phyloP scores from a whole-genome alignment of 2,329 filamentous ascomycete species.

The Fusarium solani-melongenae region DNA sequence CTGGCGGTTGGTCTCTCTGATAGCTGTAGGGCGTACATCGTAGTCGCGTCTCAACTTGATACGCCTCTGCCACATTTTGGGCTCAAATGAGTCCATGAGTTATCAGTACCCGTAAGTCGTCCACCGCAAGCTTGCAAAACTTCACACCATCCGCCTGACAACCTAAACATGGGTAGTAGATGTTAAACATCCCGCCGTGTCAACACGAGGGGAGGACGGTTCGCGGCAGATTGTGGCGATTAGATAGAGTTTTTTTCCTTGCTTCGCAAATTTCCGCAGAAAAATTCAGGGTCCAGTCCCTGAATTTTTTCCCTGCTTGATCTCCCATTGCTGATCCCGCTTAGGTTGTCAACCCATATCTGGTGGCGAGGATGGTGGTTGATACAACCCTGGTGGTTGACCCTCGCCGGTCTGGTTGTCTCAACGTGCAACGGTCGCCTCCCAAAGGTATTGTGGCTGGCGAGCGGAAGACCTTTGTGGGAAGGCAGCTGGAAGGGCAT shows the following conservation, averaged over 20 bases:
- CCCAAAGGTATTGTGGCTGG: conserved; percentile 31
- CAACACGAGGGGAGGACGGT: neutral
- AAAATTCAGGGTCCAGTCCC: conserved; percentile 28
- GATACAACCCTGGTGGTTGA: conserved; percentile 16
- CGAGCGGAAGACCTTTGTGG: conserved; percentile 16
- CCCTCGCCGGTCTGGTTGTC: conserved; percentile 8
- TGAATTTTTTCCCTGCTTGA: conserved; percentile 23
- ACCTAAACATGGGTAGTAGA: conserved; percentile 3
- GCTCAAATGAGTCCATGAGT: neutral
- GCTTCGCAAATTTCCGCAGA: conserved; percentile 11
- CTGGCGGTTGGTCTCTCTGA: conserved; percentile 16
- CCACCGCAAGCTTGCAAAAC: neutral
- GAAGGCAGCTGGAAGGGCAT: conserved; percentile 29
- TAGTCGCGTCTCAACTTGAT: conserved; percentile 21
- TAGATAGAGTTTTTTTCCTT: conserved; percentile 15
- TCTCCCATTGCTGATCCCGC: conserved; percentile 22
- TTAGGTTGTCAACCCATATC: conserved; percentile 11
- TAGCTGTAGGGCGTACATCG: conserved; percentile 8
- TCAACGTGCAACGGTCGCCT: conserved; percentile 38
- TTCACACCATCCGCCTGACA: neutral
- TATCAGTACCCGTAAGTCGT: conserved; percentile 1
- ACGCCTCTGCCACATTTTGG: conserved; percentile 3
- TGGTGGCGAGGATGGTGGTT: conserved; percentile 31
- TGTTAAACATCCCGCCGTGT: neutral
- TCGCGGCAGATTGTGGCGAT: conserved; percentile 22